A percentile compares a stretch with the other conserved stretches of the same genome.
phyloP scores from a whole-genome alignment of 2,329 filamentous ascomycete species.

The Fusarium austroafricanum region DNA sequence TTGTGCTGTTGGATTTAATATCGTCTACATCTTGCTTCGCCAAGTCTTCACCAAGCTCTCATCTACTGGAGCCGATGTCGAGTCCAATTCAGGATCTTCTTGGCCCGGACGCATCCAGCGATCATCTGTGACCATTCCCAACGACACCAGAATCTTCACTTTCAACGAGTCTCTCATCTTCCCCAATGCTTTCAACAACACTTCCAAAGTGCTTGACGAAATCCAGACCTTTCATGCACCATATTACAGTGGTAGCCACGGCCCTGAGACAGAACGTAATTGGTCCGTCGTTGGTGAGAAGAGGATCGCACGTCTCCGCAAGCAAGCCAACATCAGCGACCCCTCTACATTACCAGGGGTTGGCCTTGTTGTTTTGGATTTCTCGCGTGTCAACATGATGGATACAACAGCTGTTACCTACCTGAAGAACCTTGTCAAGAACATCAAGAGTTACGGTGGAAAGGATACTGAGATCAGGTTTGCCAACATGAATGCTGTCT shows the following conservation, averaged over 20 bases:
- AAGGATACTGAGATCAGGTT: conserved; percentile 60
- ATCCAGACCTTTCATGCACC: conserved; percentile 59
- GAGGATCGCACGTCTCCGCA: conserved; percentile 59
- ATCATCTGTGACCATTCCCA: conserved; percentile 49
- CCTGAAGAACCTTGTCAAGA: conserved; percentile 60
- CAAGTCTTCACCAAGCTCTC: conserved; percentile 63
- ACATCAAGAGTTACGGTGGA: conserved; percentile 63
- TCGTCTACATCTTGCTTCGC: conserved; percentile 69
- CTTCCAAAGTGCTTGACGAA: conserved; percentile 61
- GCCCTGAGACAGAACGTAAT: conserved; percentile 54
- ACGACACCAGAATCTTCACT: conserved; percentile 66
- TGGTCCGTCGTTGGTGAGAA: conserved; percentile 66
- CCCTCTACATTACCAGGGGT: conserved; percentile 53
- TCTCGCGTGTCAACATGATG: conserved; percentile 62
- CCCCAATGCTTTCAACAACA: conserved; percentile 68
- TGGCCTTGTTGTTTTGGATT: conserved; percentile 63
- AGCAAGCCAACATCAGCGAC: conserved; percentile 50
- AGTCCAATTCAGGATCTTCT: conserved; percentile 47
- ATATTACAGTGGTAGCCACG: conserved; percentile 50
- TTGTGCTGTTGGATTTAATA: conserved; percentile 70
- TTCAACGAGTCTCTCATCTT: conserved; percentile 71
- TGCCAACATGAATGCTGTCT: conserved; percentile 58
- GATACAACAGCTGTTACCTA: conserved; percentile 65
- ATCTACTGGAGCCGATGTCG: conserved; percentile 45
- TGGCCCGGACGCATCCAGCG: conserved; percentile 30